Evolutionary conservation across 345 rosid species (phyloP).

Genomic region (Linum tenue): DNA sequence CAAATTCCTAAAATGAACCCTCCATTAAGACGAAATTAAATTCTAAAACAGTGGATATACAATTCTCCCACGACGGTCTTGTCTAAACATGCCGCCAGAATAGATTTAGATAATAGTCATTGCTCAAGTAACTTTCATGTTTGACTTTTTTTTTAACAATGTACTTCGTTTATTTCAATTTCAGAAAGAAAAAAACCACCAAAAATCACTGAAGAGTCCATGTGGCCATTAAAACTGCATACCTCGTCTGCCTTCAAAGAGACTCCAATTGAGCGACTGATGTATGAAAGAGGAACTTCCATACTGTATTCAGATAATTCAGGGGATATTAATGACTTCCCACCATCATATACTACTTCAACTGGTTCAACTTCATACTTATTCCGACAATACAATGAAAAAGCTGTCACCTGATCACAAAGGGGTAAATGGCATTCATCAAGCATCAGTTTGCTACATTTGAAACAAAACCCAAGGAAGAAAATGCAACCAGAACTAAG

Average conservation of each 20-base stretch:
- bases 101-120: too few species aligned
- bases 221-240: conserved; percentile 9
- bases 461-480: conserved; percentile 7
- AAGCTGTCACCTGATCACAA: conserved; percentile 53
- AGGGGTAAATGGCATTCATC: neutral
- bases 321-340: conserved; percentile 57
- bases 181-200: neutral
- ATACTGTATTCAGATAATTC: conserved; percentile 63
- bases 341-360: conserved; percentile 57
- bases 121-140: too few species aligned
- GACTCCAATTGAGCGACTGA: conserved; percentile 63
- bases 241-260: conserved; percentile 71
- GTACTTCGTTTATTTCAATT: too few species aligned
- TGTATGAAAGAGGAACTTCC: conserved; percentile 79
- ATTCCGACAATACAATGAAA: conserved; percentile 61
- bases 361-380: conserved; percentile 91
- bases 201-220: neutral
- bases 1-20: too few species aligned
- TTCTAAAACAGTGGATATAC: too few species aligned
- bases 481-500: conserved; percentile 8
- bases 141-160: too few species aligned
- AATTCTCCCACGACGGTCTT: too few species aligned
- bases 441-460: conserved; percentile 4
- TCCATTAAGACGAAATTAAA: too few species aligned
- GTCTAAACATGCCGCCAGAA: too few species aligned